Evolutionary conservation across 768 basidiomycete species (phyloP).

Genomic region (Tricholoma saponaceum): DNA sequence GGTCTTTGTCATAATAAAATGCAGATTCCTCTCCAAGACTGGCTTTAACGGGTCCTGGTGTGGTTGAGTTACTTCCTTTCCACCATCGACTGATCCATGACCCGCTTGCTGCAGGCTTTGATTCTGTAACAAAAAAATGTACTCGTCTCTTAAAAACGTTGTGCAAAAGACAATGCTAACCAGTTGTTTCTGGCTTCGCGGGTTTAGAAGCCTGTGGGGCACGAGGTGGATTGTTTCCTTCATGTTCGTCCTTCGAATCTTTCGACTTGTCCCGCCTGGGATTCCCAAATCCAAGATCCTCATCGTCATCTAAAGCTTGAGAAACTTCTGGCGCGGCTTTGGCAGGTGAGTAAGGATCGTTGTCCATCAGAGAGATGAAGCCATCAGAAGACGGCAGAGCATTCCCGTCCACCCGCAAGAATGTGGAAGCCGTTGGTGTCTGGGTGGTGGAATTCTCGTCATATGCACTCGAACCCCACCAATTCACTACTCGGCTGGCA

Average conservation of each 20-base stretch:
- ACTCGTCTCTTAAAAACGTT: neutral
- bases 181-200: slow-evolving; percentile 15
- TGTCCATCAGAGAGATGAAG: slow-evolving; percentile 84
- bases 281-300: slow-evolving; percentile 93
- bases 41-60: slow-evolving; percentile 76
- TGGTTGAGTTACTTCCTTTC: slow-evolving; percentile 53
- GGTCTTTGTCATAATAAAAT: slow-evolving; percentile 94
- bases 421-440: slow-evolving; percentile 71
- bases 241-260: slow-evolving; percentile 23
- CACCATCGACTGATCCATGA: slow-evolving; percentile 86
- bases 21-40: slow-evolving; percentile 88
- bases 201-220: slow-evolving; percentile 7
- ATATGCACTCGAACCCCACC: slow-evolving; percentile 60
- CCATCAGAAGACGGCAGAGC: slow-evolving; percentile 45
- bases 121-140: slow-evolving; percentile 4
- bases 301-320: slow-evolving; percentile 55
- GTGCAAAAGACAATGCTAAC: slow-evolving; percentile 16
- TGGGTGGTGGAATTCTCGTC: slow-evolving; percentile 27
- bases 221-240: slow-evolving; percentile 14
- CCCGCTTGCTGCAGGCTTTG: slow-evolving; percentile 29
- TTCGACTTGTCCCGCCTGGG: slow-evolving; percentile 35
- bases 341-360: slow-evolving; percentile 32
- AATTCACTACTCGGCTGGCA: slow-evolving; percentile 39
- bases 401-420: slow-evolving; percentile 50
- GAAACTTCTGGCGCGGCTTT: slow-evolving; percentile 10